phyloP scores from a whole-genome alignment of 352 stramenopile genomes.

The Pythium rishiriense region DNA sequence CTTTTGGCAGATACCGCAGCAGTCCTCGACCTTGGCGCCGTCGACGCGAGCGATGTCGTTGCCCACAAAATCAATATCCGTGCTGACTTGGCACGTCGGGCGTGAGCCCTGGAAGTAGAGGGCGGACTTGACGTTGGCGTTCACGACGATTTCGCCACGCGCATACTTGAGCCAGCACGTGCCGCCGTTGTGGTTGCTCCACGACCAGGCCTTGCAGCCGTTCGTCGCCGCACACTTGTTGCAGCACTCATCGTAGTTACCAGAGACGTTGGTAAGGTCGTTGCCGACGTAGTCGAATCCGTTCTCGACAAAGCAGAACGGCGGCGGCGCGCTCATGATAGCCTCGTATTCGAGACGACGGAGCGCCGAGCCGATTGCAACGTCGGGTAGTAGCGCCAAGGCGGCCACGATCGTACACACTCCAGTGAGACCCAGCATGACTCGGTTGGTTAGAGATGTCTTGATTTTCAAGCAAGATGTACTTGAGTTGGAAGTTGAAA shows the following conservation, averaged over 20 bases:
- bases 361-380: not conserved
- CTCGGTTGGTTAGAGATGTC: not conserved
- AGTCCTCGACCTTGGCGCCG: conserved; percentile 6
- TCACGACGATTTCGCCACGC: not conserved
- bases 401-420: not conserved
- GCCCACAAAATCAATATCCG: conserved; percentile 12
- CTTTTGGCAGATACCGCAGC: conserved; percentile 38
- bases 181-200: conserved; percentile 48
- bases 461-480: not conserved
- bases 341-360: not conserved
- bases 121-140: not conserved
- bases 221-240: not conserved
- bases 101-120: too few relatives aligned
- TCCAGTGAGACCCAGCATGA: not conserved
- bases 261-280: not conserved
- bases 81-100: not conserved
- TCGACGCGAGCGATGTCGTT: conserved; percentile 12
- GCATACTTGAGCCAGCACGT: conserved; percentile 58
- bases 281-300: conserved; percentile 6
- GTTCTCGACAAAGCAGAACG: not conserved
- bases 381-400: not conserved
- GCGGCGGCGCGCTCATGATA: not conserved
- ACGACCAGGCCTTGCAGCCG: conserved; percentile 19
- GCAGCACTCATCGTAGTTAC: not conserved
- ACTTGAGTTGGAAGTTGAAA: not conserved